Conservation (phyloP, 1,284 basidiomycete genomes). For the Anthracocystis setariae region DNA sequence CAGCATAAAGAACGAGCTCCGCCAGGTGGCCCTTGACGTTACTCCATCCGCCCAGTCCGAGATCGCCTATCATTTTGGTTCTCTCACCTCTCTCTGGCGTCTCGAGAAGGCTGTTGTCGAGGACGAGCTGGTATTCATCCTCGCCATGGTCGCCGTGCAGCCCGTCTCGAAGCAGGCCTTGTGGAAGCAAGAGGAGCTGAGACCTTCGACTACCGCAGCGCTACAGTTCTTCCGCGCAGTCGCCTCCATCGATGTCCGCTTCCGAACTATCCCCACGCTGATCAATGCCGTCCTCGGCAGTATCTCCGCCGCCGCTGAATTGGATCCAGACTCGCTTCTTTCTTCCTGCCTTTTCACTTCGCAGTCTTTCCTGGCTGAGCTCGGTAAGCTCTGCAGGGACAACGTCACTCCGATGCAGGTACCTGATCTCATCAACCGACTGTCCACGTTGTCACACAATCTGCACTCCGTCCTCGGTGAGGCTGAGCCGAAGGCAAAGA, state of each 20-base stretch:
- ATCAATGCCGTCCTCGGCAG: slow-evolving; percentile 21
- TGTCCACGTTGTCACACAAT: slow-evolving; percentile 6
- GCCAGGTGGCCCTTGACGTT: not conserved
- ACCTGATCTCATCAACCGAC: slow-evolving; percentile 21
- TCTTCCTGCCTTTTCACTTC: slow-evolving; percentile 22
- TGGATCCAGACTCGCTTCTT: not conserved
- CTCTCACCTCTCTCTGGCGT: slow-evolving; percentile 38
- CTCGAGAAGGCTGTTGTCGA: slow-evolving; percentile 42
- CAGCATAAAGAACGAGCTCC: slow-evolving; percentile 11
- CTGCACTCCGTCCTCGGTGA: slow-evolving; percentile 1
- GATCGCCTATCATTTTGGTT: slow-evolving; percentile 20
- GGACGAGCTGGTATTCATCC: slow-evolving; percentile 20
- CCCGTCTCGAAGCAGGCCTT: slow-evolving; percentile 18
- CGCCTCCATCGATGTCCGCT: slow-evolving; percentile 20
- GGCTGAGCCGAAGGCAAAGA: slow-evolving; percentile 16
- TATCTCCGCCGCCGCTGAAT: slow-evolving; percentile 14
- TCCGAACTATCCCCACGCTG: slow-evolving; percentile 28
- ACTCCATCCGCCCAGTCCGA: slow-evolving; percentile 5
- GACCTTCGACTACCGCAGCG: slow-evolving; percentile 14
- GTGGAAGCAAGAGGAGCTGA: slow-evolving; percentile 18
- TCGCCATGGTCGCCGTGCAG: slow-evolving; percentile 24
- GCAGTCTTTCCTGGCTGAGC: slow-evolving; percentile 33
- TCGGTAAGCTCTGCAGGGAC: slow-evolving; percentile 36
- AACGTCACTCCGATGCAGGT: slow-evolving; percentile 39
- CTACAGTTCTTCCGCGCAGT: slow-evolving; percentile 33